These are phyloP conservation scores for Penicillium canariense DNA, from an alignment of 495 filamentous ascomycete species.

Conservation along the genomic window DNA sequence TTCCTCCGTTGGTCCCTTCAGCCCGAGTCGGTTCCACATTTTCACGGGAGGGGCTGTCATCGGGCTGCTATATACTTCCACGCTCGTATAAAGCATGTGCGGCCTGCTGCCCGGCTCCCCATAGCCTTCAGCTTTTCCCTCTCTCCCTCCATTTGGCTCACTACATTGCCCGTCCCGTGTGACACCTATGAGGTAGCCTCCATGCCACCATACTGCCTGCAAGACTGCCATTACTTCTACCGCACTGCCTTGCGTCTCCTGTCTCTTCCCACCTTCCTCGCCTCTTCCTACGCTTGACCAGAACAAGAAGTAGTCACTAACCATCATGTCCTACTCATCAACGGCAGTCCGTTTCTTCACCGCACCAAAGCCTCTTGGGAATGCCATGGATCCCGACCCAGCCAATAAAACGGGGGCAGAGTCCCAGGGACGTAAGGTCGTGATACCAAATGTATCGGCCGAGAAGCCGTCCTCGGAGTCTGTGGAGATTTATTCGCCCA, in stretches of 20 bases:
- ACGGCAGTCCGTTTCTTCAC: conserved; percentile 54
- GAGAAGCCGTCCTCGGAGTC: conserved; percentile 9
- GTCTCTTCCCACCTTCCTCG: conserved; percentile 72
- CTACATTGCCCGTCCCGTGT: not conserved
- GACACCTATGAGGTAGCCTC: conserved; percentile 29
- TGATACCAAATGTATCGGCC: conserved; percentile 24
- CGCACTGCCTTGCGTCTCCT: conserved; percentile 80
- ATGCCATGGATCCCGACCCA: conserved; percentile 32
- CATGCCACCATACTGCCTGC: conserved; percentile 79
- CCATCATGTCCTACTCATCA: conserved; percentile 50
- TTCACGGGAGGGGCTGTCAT: conserved; percentile 1
- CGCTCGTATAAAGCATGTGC: not conserved
- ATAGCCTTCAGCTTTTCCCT: not conserved
- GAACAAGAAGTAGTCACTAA: conserved; percentile 20
- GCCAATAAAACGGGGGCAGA: conserved; percentile 39
- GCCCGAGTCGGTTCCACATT: conserved; percentile 18
- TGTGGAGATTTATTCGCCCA: conserved; percentile 19
- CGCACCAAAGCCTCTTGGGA: conserved; percentile 63
- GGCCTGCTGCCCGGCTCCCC: not conserved
- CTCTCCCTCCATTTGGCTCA: not conserved
- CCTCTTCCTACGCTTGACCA: conserved; percentile 67
- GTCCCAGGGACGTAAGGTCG: conserved; percentile 22
- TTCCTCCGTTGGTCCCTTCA: conserved; percentile 22
- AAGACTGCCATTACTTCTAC: conserved; percentile 93
- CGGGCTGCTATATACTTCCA: conserved; percentile 9